Evolutionary conservation across 441 rosid genomes (phyloP).

Genomic region (Monsonia emarginata): DNA sequence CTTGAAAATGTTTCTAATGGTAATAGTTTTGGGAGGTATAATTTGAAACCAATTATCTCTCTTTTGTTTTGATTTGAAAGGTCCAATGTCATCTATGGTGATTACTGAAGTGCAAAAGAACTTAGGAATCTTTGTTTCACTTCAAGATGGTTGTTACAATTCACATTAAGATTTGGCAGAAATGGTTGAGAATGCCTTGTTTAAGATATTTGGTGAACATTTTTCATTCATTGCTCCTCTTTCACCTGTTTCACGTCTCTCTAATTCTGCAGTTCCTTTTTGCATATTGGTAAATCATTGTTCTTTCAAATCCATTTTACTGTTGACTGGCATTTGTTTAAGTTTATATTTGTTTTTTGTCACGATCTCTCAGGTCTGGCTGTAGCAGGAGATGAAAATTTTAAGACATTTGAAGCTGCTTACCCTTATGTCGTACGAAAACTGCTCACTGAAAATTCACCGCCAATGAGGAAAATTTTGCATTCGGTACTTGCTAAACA

Average conservation of each 20-base stretch:
- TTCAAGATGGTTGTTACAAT: not conserved
- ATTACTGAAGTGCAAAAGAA: not conserved
- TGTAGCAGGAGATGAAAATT: slow-evolving; percentile 36
- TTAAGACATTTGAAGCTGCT: slow-evolving; percentile 82
- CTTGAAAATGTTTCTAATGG: not conserved
- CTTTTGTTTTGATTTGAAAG: not conserved
- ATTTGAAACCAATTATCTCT: not conserved
- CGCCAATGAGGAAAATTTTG: slow-evolving; percentile 53
- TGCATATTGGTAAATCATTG: not conserved
- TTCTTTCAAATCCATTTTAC: slow-evolving; percentile 1
- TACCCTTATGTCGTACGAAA: slow-evolving; percentile 75
- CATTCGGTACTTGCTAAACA: slow-evolving; percentile 43
- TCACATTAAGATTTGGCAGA: not conserved
- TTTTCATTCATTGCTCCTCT: not conserved
- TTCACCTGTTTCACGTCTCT: not conserved
- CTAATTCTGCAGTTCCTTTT: slow-evolving; percentile 1
- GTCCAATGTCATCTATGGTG: not conserved
- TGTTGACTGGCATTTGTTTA: not conserved
- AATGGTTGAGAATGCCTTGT: not conserved
- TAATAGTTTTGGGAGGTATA: not conserved
- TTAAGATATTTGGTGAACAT: not conserved
- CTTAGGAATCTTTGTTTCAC: not conserved
- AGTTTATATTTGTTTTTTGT: slow-evolving; percentile 16
- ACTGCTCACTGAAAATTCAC: slow-evolving; percentile 67
- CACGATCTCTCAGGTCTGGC: slow-evolving; percentile 62